These are phyloP conservation scores for Macaranga tanarius DNA, from an alignment of 441 rosid genomes.

Conservation along the genomic window DNA sequence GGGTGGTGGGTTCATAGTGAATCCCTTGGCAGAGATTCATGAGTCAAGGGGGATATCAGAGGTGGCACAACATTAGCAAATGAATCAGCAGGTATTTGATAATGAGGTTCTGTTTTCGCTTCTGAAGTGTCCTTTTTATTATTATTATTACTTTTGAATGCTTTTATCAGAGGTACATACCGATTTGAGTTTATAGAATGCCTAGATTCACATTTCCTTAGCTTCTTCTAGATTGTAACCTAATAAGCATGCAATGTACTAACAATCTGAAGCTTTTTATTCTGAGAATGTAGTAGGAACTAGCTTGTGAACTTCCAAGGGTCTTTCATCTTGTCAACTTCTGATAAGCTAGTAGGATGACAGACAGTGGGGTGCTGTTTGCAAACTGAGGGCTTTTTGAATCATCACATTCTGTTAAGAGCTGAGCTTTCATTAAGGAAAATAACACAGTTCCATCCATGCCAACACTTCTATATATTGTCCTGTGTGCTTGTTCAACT, in stretches of 20 bases:
- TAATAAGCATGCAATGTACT: constrained; percentile 7
- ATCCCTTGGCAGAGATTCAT: constrained; percentile 83
- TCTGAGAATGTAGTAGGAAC: background rate
- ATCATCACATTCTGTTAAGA: background rate
- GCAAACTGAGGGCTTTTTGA: background rate
- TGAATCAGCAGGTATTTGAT: constrained; percentile 32
- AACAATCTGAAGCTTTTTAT: background rate
- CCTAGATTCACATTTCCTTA: background rate
- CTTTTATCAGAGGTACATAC: background rate
- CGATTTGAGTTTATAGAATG: background rate
- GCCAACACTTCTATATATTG: background rate
- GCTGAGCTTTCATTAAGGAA: constrained; percentile 2
- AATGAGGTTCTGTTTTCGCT: background rate
- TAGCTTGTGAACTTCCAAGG: background rate
- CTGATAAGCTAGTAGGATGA: background rate
- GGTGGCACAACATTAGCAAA: constrained; percentile 27
- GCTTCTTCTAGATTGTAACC: background rate
- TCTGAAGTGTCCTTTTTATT: background rate
- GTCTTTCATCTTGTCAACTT: background rate
- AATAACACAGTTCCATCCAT: no score
- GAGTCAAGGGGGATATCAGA: constrained; percentile 34
- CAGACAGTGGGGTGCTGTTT: background rate
- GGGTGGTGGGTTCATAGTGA: constrained; percentile 62
- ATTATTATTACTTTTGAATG: background rate
- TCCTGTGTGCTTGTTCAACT: constrained; percentile 16